A percentile compares a stretch with the other conserved stretches of the same genome.
These are phyloP conservation scores for Erysiphe pulchra DNA, from an alignment of 2,329 filamentous ascomycete species.

Conservation along the genomic window DNA sequence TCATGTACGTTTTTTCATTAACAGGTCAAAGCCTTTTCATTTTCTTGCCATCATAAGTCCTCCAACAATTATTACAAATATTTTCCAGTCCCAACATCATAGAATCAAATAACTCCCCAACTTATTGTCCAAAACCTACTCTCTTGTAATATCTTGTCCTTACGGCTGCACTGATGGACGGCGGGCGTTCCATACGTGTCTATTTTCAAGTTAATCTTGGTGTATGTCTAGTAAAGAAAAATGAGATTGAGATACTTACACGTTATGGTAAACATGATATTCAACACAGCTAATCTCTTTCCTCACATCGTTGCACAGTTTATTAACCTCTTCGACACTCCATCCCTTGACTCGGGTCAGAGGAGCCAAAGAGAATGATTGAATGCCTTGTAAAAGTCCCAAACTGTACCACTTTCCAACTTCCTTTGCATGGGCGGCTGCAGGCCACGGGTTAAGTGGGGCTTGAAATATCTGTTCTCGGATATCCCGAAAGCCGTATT, in stretches of 20 bases:
- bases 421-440: constrained; percentile 34
- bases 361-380: constrained; percentile 47
- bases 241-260: constrained; percentile 30
- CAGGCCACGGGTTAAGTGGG: constrained; percentile 50
- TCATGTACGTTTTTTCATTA: too few species aligned
- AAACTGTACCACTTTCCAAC: constrained; percentile 69
- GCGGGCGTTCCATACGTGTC: constrained; percentile 12
- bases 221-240: constrained; percentile 1
- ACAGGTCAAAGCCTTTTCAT: too few species aligned
- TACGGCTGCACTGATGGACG: constrained; percentile 3
- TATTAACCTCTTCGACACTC: constrained; percentile 33
- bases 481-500: constrained; percentile 59
- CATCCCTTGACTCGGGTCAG: constrained; percentile 39
- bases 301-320: constrained; percentile 35
- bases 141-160: neutral
- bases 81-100: too few species aligned
- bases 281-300: constrained; percentile 42
- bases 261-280: constrained; percentile 45
- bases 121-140: too few species aligned
- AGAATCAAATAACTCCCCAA: too few species aligned
- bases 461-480: constrained; percentile 41
- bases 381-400: constrained; percentile 44
- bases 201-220: constrained; percentile 1
- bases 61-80: too few species aligned
- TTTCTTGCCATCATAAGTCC: too few species aligned